Percentiles rank a stretch among this genome's conserved stretches.
These are phyloP conservation scores for Cryomyces antarcticus DNA, from an alignment of 495 filamentous ascomycete genomes.

Conservation along the genomic window DNA sequence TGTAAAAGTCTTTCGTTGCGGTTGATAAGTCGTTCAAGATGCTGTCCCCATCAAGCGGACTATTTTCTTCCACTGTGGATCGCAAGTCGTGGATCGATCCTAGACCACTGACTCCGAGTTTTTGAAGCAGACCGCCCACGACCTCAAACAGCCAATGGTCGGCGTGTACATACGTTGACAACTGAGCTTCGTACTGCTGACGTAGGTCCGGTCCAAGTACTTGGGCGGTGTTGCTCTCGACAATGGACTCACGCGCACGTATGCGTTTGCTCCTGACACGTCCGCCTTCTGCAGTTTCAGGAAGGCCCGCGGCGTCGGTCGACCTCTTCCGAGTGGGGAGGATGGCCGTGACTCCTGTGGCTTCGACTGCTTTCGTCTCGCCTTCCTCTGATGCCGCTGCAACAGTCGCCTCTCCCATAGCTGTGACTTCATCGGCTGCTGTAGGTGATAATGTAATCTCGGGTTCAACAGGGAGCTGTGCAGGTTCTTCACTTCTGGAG, in stretches of 20 bases:
- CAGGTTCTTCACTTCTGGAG: no score
- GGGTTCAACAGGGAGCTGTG: no score
- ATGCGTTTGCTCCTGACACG: constrained; percentile 68
- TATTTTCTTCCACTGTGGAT: constrained; percentile 1
- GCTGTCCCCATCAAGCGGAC: neutral
- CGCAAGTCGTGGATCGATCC: constrained; percentile 10
- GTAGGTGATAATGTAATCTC: no score
- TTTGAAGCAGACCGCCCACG: constrained; percentile 42
- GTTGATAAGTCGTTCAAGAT: neutral
- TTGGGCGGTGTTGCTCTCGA: constrained; percentile 31
- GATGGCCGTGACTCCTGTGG: neutral
- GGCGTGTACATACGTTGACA: constrained; percentile 44
- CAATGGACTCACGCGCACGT: constrained; percentile 52
- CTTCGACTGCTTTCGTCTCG: no score
- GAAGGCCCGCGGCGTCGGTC: constrained; percentile 38
- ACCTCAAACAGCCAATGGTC: constrained; percentile 61
- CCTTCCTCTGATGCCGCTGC: no score
- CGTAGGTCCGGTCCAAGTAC: constrained; percentile 37
- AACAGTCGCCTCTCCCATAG: no score
- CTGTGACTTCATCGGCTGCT: no score
- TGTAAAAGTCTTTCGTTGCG: constrained; percentile 8
- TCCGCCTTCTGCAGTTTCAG: constrained; percentile 32
- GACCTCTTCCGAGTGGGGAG: constrained; percentile 36
- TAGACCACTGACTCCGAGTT: constrained; percentile 37
- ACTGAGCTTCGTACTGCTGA: constrained; percentile 52